These are phyloP conservation scores for Phaeosphaeria sp. DNA, from an alignment of 2,329 filamentous ascomycete species.

Conservation along the genomic window DNA sequence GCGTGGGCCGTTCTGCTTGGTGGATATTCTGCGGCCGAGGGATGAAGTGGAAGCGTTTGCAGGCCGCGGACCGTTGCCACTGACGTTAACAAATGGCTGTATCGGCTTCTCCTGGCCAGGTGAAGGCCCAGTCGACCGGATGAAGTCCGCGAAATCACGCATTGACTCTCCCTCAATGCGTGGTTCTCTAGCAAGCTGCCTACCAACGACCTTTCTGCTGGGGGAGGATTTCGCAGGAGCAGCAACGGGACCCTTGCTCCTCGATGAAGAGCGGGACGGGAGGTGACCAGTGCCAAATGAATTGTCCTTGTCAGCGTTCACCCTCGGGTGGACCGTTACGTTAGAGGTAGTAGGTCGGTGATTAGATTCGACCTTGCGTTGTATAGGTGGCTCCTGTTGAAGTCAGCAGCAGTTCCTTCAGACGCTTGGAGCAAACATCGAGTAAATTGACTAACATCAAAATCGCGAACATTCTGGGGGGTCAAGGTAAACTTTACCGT, in stretches of 20 bases:
- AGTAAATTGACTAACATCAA: slow-evolving; percentile 44
- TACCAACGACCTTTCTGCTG: slow-evolving; percentile 32
- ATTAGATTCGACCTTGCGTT: slow-evolving; percentile 25
- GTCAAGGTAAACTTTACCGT: slow-evolving; percentile 60
- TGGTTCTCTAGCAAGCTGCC: slow-evolving; percentile 70
- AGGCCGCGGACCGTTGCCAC: slow-evolving; percentile 21
- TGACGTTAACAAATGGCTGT: slow-evolving; percentile 42
- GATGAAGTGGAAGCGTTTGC: slow-evolving; percentile 31
- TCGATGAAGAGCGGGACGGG: slow-evolving; percentile 29
- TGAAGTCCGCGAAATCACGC: slow-evolving; percentile 86
- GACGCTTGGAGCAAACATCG: neutral
- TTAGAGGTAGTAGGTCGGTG: slow-evolving; percentile 25
- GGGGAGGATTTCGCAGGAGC: slow-evolving; percentile 30
- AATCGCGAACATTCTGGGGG: slow-evolving; percentile 54
- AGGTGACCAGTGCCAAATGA: slow-evolving; percentile 36
- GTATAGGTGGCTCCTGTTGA: slow-evolving; percentile 26
- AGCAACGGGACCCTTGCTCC: slow-evolving; percentile 26
- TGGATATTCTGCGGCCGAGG: slow-evolving; percentile 38
- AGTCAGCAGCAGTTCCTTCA: slow-evolving; percentile 4
- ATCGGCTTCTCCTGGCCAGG: slow-evolving; percentile 39
- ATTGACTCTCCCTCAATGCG: slow-evolving; percentile 73
- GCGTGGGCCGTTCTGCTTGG: slow-evolving; percentile 22
- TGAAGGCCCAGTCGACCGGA: slow-evolving; percentile 76
- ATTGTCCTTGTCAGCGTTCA: slow-evolving; percentile 35
- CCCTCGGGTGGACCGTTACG: slow-evolving; percentile 41